These are phyloP conservation scores for Actinomucor elegans DNA, from an alignment of 371 early-diverging fungal genomes.

Conservation along the genomic window DNA sequence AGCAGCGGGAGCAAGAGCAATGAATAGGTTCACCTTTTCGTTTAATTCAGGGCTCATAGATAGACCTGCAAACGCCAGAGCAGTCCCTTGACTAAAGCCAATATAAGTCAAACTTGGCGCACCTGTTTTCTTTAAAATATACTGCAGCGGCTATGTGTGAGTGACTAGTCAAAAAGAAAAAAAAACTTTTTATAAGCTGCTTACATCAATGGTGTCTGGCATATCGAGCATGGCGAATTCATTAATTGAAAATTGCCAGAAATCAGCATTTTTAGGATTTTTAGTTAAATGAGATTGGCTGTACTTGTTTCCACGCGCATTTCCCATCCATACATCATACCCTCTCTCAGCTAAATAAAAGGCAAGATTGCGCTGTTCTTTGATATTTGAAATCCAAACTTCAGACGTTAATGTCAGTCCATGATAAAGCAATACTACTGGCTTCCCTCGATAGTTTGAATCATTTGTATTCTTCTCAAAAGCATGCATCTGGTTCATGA, in stretches of 20 bases:
- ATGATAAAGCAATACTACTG: conserved; percentile 90
- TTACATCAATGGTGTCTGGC: conserved; percentile 78
- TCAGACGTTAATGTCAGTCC: conserved; percentile 92
- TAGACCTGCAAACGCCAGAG: conserved; percentile 85
- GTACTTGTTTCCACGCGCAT: conserved; percentile 94
- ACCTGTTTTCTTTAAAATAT: conserved; percentile 79
- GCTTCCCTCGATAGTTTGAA: conserved; percentile 37
- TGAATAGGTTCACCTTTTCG: conserved; percentile 78
- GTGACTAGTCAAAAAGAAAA: too few relatives aligned
- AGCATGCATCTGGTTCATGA: background rate
- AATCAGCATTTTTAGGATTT: conserved; percentile 67
- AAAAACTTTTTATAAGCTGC: conserved; percentile 3
- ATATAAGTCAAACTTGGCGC: conserved; percentile 81
- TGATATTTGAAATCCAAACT: conserved; percentile 84
- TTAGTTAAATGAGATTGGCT: conserved; percentile 76
- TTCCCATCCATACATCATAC: conserved; percentile 96
- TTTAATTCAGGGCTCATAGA: conserved; percentile 76
- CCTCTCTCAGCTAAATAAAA: conserved; percentile 72
- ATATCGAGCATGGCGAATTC: conserved; percentile 86
- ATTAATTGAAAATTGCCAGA: conserved; percentile 95
- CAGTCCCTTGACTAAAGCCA: conserved; percentile 94
- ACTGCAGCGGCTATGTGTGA: too few relatives aligned
- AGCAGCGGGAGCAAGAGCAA: conserved; percentile 90
- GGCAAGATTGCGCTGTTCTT: conserved; percentile 65
- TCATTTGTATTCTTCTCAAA: conserved; percentile 4